A percentile compares a stretch with the other conserved stretches of the same genome.
phyloP scores from a whole-genome alignment of 257 asterid genomes.

The Ballota nigra region DNA sequence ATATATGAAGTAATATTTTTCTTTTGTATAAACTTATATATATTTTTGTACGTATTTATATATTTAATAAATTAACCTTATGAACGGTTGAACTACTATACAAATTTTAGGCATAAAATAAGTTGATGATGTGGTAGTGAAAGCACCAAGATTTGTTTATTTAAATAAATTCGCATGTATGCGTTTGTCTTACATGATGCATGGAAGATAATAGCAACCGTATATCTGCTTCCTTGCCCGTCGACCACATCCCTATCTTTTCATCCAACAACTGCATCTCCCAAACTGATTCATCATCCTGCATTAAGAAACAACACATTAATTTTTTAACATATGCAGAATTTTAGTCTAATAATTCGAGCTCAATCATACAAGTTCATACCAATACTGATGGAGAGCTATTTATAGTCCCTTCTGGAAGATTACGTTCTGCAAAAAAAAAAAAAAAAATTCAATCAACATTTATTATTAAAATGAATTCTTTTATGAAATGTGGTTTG shows the following conservation, averaged over 20 bases:
- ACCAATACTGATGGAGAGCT: background rate
- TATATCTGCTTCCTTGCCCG: constrained; percentile 68
- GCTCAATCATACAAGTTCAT: background rate
- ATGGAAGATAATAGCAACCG: constrained; percentile 61
- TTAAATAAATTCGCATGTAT: background rate
- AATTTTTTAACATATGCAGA: too few species aligned
- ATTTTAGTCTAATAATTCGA: background rate
- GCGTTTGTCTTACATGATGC: constrained; percentile 51
- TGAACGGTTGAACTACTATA: too few species aligned
- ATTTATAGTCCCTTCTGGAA: background rate
- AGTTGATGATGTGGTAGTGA: background rate
- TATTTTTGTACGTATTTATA: too few species aligned
- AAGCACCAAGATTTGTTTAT: too few species aligned
- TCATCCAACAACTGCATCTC: constrained; percentile 50
- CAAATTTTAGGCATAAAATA: background rate
- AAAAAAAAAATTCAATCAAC: background rate
- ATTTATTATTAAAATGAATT: too few species aligned
- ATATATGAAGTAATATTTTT: too few species aligned
- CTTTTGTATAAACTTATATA: too few species aligned
- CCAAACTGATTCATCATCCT: background rate
- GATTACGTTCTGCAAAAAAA: background rate
- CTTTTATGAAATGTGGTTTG: too few species aligned
- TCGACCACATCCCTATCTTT: constrained; percentile 61
- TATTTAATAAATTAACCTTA: too few species aligned
- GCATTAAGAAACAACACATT: background rate